phyloP scores from a whole-genome alignment of 805 yeast species.

The Candida chilensis region DNA sequence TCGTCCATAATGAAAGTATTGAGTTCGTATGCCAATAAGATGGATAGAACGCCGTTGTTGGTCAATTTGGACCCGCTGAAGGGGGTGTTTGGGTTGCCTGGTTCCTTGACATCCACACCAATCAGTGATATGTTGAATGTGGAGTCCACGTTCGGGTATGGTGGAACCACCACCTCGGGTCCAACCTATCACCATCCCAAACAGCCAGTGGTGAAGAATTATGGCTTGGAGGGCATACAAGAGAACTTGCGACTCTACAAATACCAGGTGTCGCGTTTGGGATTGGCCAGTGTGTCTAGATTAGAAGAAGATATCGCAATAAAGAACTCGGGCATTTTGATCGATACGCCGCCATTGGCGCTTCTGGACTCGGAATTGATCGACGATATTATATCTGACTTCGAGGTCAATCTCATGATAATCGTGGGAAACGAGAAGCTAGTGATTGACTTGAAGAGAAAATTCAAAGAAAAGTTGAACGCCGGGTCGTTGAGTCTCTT shows the following conservation, averaged over 20 bases:
- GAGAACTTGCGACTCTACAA: constrained; percentile 54
- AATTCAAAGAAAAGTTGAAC: constrained; percentile 26
- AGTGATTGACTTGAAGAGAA: constrained; percentile 51
- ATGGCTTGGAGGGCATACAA: constrained; percentile 54
- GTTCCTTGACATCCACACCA: constrained; percentile 77
- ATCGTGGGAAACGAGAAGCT: constrained; percentile 74
- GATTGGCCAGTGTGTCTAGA: constrained; percentile 35
- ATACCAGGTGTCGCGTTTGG: constrained; percentile 36
- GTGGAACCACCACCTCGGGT: constrained; percentile 71
- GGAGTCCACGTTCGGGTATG: constrained; percentile 61
- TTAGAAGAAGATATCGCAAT: constrained; percentile 38
- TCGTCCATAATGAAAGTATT: constrained; percentile 64
- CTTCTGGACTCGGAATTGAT: constrained; percentile 42
- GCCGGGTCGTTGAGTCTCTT: constrained; percentile 31
- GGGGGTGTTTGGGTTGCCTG: constrained; percentile 72
- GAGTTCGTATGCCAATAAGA: constrained; percentile 67
- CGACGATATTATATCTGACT: constrained; percentile 48
- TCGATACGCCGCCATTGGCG: constrained; percentile 66
- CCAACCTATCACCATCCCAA: constrained; percentile 73
- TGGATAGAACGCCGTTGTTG: constrained; percentile 56
- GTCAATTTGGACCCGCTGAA: constrained; percentile 74
- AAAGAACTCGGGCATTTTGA: constrained; percentile 46
- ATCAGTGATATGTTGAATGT: constrained; percentile 74
- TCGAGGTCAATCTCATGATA: constrained; percentile 49
- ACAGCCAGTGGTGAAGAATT: constrained; percentile 79